Percentiles rank a stretch among this genome's conserved stretches.
These are phyloP conservation scores for Xerocomellus amylosporus DNA, from an alignment of 768 basidiomycete species.

Conservation along the genomic window DNA sequence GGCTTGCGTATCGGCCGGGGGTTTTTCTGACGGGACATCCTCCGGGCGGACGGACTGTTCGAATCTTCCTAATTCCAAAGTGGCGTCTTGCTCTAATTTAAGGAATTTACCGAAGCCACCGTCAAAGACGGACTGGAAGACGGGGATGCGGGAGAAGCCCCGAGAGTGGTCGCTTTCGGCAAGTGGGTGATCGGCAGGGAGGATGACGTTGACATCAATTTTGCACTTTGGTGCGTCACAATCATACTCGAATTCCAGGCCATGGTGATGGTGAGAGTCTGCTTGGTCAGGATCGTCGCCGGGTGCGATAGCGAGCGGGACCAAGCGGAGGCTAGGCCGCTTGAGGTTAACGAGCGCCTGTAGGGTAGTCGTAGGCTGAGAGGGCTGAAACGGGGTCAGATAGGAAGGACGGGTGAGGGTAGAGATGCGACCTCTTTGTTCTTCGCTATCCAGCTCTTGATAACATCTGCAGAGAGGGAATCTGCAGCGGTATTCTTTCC, in stretches of 20 bases:
- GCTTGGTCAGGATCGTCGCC: constrained; percentile 45
- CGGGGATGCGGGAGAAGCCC: constrained; percentile 31
- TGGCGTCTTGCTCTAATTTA: constrained; percentile 72
- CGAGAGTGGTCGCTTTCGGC: constrained; percentile 36
- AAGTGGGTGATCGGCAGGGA: constrained; percentile 63
- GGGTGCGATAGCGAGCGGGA: constrained; percentile 50
- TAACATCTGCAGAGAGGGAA: constrained; percentile 76
- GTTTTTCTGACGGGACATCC: constrained; percentile 7
- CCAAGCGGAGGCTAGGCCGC: constrained; percentile 79
- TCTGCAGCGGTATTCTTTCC: constrained; percentile 67
- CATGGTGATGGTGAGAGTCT: constrained; percentile 62
- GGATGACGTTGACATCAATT: constrained; percentile 73
- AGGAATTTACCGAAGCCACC: constrained; percentile 82
- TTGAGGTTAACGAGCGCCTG: constrained; percentile 95
- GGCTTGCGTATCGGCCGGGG: constrained; percentile 10
- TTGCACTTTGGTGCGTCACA: constrained; percentile 84
- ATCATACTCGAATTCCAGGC: constrained; percentile 90
- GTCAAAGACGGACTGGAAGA: constrained; percentile 55
- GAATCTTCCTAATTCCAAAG: constrained; percentile 77
- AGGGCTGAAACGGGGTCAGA: constrained; percentile 43
- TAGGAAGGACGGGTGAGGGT: background rate
- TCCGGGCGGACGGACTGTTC: constrained; percentile 37
- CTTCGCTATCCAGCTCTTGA: constrained; percentile 82
- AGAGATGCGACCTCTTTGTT: constrained; percentile 65
- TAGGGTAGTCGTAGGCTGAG: constrained; percentile 86